These are phyloP conservation scores for Uronychia binucleata DNA, from an alignment of 73 alveolate genomes.

Conservation along the genomic window DNA sequence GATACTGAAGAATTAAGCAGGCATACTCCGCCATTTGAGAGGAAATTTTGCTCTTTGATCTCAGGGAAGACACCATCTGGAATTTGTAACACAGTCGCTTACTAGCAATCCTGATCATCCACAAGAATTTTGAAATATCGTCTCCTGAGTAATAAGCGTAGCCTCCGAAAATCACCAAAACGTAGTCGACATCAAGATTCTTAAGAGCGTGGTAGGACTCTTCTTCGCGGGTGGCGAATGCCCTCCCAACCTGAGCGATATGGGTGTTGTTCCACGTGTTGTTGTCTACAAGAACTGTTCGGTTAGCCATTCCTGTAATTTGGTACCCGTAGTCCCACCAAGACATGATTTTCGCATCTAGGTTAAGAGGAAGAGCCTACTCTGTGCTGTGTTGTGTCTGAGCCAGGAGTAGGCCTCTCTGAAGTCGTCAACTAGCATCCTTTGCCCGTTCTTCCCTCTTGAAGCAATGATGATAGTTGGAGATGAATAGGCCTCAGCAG, in stretches of 20 bases:
- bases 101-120: slow-evolving; percentile 92
- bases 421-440: slow-evolving; percentile 55
- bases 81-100: background rate
- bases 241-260: slow-evolving; percentile 86
- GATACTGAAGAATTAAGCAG: slow-evolving; percentile 27
- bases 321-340: slow-evolving; percentile 91
- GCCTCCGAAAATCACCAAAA: slow-evolving; percentile 86
- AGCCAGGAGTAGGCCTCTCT: slow-evolving; percentile 70
- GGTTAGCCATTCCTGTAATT: slow-evolving; percentile 85
- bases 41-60: slow-evolving; percentile 76
- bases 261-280: slow-evolving; percentile 92
- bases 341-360: slow-evolving; percentile 59
- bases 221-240: slow-evolving; percentile 84
- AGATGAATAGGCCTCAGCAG: slow-evolving; percentile 89
- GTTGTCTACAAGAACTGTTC: slow-evolving; percentile 84
- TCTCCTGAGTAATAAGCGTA: slow-evolving; percentile 85
- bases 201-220: slow-evolving; percentile 79
- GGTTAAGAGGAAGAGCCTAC: background rate
- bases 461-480: slow-evolving; percentile 67
- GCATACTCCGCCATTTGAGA: slow-evolving; percentile 63
- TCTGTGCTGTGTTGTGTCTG: slow-evolving; percentile 41
- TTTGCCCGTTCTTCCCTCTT: slow-evolving; percentile 49
- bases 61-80: slow-evolving; percentile 82
- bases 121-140: slow-evolving; percentile 84
- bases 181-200: slow-evolving; percentile 85